Percentiles rank a stretch among this genome's conserved stretches.
These are phyloP conservation scores for Paecilomyces sp. DNA, from an alignment of 2,329 filamentous ascomycete species.

Conservation along the genomic window DNA sequence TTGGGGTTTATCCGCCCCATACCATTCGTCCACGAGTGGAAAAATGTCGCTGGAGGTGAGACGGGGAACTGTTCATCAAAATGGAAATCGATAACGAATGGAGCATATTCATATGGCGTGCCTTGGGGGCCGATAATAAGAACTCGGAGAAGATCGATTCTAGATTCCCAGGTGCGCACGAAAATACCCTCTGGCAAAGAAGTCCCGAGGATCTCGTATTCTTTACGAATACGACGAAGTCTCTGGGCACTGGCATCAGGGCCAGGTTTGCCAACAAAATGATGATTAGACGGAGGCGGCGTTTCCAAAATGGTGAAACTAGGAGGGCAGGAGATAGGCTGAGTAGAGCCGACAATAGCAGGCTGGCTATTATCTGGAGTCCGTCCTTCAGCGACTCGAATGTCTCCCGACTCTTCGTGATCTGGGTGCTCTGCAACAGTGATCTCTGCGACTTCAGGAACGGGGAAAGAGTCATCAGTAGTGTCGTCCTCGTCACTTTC, in stretches of 20 bases:
- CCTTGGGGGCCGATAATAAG: conserved; percentile 52
- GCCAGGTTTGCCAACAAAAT: conserved; percentile 23
- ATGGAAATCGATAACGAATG: conserved; percentile 55
- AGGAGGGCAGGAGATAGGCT: conserved; percentile 15
- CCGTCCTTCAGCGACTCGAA: background rate
- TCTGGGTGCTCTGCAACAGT: background rate
- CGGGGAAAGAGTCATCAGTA: background rate
- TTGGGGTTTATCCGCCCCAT: conserved; percentile 54
- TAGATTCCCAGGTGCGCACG: conserved; percentile 52
- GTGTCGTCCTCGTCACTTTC: background rate
- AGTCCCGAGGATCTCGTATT: conserved; percentile 50
- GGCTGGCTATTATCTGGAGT: background rate
- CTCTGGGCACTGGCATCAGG: conserved; percentile 14
- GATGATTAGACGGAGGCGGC: conserved; percentile 36
- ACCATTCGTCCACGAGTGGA: conserved; percentile 52
- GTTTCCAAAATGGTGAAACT: conserved; percentile 36
- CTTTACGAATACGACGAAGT: conserved; percentile 48
- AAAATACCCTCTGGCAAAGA: conserved; percentile 51
- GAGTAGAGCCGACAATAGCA: conserved; percentile 1
- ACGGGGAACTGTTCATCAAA: conserved; percentile 44
- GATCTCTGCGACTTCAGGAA: conserved; percentile 6
- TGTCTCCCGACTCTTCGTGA: conserved; percentile 4
- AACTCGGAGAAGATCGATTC: conserved; percentile 52
- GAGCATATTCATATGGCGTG: conserved; percentile 55
- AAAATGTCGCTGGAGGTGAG: conserved; percentile 48